Evolutionary conservation across 2,329 filamentous ascomycete species (phyloP), one percentile per base, ranked within the genome.

Genomic region (Aaosphaeria arxii): DNA sequence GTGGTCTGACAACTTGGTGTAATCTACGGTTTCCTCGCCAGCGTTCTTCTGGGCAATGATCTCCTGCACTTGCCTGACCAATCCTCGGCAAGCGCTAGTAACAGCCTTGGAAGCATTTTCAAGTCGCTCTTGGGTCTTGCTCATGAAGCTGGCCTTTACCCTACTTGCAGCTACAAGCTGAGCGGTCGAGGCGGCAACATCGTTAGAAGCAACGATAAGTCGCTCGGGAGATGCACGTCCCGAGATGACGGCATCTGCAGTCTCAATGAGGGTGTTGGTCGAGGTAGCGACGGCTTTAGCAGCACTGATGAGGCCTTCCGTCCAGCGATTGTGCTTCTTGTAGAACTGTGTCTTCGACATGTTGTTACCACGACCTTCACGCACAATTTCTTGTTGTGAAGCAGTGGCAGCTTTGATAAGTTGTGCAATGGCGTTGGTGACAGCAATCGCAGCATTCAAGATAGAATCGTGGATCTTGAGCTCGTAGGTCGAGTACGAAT

Each of bases 251-350:
- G 92, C 94, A 65, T 99, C 94, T 0, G 94, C 94, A 5, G 94
- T 99, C 78, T 99, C 94, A 64, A 99, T 99, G 58, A 99, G 83
- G 39, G 87, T 94, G 74, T 96, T 97, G 7, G 94, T 99, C 11
- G 91, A 95, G 1, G 82, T 82, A 3, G 94, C 94, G 13, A 99
- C 94, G 1, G 94, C 94, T 75, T 99, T 99, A 55, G 94, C 92
- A 1, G 94, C 94, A 35, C 90, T 96, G 67, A 99, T 96, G 51
- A 99, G 84, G 42, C 94, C 94, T 67, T 99, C 94, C 0, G 94
- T 99, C 94, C 94, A 99, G 45, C 94, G 84, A 75, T 97, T 99
- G 81, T 99, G 96, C 79, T 97, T 97, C 82, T 97, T 97, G 85
- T 99, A 99, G 72, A 99, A 99, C 28, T 91, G 91, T 2, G 91